Conservation (phyloP, 1,284 basidiomycete species). For the Leccinum griseonigrum region DNA sequence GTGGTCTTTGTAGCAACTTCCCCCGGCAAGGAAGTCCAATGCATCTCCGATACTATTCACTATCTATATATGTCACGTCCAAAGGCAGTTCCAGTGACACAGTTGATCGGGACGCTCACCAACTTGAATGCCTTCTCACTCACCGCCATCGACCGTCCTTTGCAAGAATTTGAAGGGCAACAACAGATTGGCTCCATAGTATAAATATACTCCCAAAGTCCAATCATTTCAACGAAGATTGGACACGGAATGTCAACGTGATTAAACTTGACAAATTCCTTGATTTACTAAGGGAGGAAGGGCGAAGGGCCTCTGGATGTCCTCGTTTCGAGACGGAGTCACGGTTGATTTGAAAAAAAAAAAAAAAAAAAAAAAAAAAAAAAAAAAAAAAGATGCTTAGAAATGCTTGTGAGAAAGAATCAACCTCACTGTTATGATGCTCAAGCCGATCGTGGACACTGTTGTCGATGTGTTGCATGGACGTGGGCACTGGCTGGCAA, state of each 20-base stretch:
- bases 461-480: conserved; percentile 47
- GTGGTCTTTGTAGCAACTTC: conserved; percentile 48
- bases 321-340: not conserved
- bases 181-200: conserved; percentile 59
- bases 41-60: conserved; percentile 62
- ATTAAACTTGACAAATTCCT: not conserved
- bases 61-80: conserved; percentile 29
- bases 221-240: conserved; percentile 17
- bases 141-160: conserved; percentile 55
- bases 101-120: conserved; percentile 30
- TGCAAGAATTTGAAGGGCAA: conserved; percentile 55
- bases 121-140: conserved; percentile 49
- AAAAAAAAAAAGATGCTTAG: too few species aligned
- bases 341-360: not conserved
- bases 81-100: not conserved
- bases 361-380: too few species aligned
- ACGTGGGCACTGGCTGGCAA: not conserved
- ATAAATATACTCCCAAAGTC: conserved; percentile 60
- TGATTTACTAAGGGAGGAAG: not conserved
- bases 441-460: conserved; percentile 61
- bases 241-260: not conserved
- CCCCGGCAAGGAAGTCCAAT: conserved; percentile 50
- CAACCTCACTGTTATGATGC: conserved; percentile 49
- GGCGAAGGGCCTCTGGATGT: not conserved
- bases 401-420: not conserved